phyloP scores from a whole-genome alignment of 2,329 filamentous ascomycete genomes.

The Cytospora piceae region DNA sequence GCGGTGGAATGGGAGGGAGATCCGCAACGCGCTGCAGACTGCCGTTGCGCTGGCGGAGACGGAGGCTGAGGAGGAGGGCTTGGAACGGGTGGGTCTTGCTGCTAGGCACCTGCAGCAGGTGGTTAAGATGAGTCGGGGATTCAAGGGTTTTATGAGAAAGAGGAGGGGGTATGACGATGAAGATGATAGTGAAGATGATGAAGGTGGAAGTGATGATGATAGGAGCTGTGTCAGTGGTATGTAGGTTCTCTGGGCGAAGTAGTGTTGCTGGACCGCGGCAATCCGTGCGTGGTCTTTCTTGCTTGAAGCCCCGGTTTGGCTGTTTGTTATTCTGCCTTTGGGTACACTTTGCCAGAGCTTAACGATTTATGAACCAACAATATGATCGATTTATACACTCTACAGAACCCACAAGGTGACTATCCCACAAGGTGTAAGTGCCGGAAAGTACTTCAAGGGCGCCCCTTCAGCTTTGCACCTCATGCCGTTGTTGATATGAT shows the following conservation, averaged over 20 bases:
- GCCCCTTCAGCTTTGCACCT: too few relatives aligned
- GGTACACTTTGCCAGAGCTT: background rate
- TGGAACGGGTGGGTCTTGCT: constrained; percentile 38
- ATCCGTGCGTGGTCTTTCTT: background rate
- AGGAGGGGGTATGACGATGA: constrained; percentile 26
- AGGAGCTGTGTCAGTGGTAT: background rate
- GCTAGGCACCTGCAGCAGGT: constrained; percentile 44
- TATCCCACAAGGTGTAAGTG: too few relatives aligned
- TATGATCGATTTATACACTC: background rate
- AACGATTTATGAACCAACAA: background rate
- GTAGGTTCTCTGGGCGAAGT: background rate
- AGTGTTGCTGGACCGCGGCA: background rate
- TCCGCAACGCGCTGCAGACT: constrained; percentile 46
- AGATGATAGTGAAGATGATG: constrained; percentile 18
- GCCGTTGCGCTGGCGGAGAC: constrained; percentile 49
- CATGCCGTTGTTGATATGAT: too few relatives aligned
- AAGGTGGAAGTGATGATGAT: background rate
- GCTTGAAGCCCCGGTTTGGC: background rate
- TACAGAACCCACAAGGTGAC: too few relatives aligned
- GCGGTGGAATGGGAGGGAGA: constrained; percentile 46
- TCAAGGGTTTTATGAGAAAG: constrained; percentile 41
- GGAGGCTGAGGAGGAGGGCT: constrained; percentile 43
- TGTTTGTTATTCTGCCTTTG: background rate
- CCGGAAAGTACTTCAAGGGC: too few relatives aligned
- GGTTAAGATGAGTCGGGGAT: constrained; percentile 45